Evolutionary conservation across 164 flowering plant genomes (phyloP), one percentile per base, ranked within the genome.

Genomic region (Vitis vinifera): DNA sequence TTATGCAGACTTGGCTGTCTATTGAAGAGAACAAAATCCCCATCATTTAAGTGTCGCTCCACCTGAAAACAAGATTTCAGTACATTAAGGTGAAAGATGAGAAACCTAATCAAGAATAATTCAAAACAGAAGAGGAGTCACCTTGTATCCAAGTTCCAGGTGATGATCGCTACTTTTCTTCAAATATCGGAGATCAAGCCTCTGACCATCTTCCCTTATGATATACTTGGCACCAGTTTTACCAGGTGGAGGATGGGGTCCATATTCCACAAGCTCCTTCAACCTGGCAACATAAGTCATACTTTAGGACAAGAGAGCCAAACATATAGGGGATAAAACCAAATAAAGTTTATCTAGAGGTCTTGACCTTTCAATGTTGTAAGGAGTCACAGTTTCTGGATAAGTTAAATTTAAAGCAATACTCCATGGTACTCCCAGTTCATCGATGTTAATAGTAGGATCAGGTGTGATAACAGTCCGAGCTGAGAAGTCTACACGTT

Each of bases 231-330:
- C 99, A 68, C 99, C 99, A 68, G 99, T 93, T 84, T 96, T 96
- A 6, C 99, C 99, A 66, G 97, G 95, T 59, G 99, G 99, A 47
- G 99, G 99, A 88, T 96, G 98, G 37, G 99, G 98, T n/a, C 99
- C 99, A 87, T 93, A 78, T 66, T 96, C 99, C 50, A 96, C 99
- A 79, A 96, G 97, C 80, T 96, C 99, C 83, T 96, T 96, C 86
- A 96, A 76, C 85, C 99, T 37, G 44, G 44, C 44, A 37, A 37
- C 44, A 37, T 1, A 37, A 37, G 44, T 37, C 44, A 37, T 95
- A 74, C 60, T 63, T 62, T n/a, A 50, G 13, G 1, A 44, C 52
- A n/a, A 29, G 31, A 67, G n/a, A 61, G 16, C 3, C 29, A 23
- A 6, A 51, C 13, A 62, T 48, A 29, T 51, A 49, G 29, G 27